Base-by-base conservation (phyloP, 208 protist genomes). In the Leishmania major region DNA sequence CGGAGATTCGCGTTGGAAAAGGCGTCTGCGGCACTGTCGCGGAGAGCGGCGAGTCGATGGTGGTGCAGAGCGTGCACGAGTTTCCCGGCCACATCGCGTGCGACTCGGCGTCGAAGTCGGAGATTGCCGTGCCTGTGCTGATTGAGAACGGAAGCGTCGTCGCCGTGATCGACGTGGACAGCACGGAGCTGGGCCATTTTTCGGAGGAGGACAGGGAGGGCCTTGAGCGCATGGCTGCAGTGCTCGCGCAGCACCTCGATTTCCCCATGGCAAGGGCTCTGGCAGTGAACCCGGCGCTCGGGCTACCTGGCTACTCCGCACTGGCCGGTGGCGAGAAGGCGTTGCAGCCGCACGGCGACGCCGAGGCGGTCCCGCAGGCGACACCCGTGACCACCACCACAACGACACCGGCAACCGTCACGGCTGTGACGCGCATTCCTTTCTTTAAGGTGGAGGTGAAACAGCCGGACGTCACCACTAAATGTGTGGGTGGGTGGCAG, bases 71-170 rank as follows among this genome's bases (percentile, higher is more conserved):
- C 84, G 98, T 99, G 45, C 94, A 99, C 78, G 84, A 83, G 60
- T 99, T 99, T 80, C 83, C 93, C n/a, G 96, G 96, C 10, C 98
- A 99, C 91, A 99, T 99, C 77, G 97, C 97, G n/a, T 98, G 96
- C 82, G 96, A 98, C 80, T 88, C 84, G 22, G 86, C 88, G 11
- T 98, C 94, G 13, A 81, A 95, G n/a, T 95, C 96, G 10, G 97
- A 99, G 88, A 91, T 98, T 74, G 96, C 98, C 28, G 88, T 99
- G 47, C 97, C 96, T 4, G 89, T 99, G 6, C 81, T 91, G 70
- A 85, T 72, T 8, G 86, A 86, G 43, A 88, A 84, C 55, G 93
- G 90, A 10, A 87, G 89, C 73, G 84, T 97, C 3, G 75, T 97
- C 43, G 94, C 91, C 35, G 84, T 97, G 70, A 92, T 98, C 71